Evolutionary conservation across 106 monocot species (phyloP), one percentile per base, ranked within the genome.

Genomic region (Hemerocallis citrina): DNA sequence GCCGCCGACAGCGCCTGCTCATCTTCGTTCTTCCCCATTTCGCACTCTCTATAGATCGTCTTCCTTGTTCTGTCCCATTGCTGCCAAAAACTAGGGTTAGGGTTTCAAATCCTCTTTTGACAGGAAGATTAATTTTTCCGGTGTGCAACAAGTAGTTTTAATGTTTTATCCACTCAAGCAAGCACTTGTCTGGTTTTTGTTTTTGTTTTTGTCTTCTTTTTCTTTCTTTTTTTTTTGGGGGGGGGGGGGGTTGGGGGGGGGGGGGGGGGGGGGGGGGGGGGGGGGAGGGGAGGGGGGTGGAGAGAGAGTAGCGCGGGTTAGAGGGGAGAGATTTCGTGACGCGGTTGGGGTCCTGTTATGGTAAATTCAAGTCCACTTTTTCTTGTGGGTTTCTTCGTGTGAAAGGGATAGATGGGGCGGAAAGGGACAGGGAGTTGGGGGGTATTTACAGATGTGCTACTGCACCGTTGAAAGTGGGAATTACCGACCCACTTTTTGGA

Each of bases 1-100:
- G 35, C 34, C 22, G 11, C 24, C 29, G 45, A n/a, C 29, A 33
- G 27, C 8, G 33, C 7, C 62, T n/a, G 66, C 55, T 75, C 78
- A 25, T 76, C 82, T 14, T 76, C 77, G 19, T 49, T 50, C 56
- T 85, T 85, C 70, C 85, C 85, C 85, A 85, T 85, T 44, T 48
- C 48, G 41, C 8, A 13, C 1, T 55, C 21, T 21, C 29, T 13
- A 40, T 40, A 68, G 64, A 63, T 38, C 72, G 61, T 17, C 46
- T 62, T n/a, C 30, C 30, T 11, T 16, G n/a, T n/a, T n/a, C n/a
- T 47, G 37, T 10, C 29, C 48, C 34, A 61, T 41, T 34, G 21
- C 67, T 22, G 50, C 41, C 51, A 35, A 19, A 32, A 33, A 30
- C n/a, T 67, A 55, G 63, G 59, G 66, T 59, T 79, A 59, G 68